Conservation (phyloP, 495 filamentous ascomycete genomes). For the Penicillium coffeae region DNA sequence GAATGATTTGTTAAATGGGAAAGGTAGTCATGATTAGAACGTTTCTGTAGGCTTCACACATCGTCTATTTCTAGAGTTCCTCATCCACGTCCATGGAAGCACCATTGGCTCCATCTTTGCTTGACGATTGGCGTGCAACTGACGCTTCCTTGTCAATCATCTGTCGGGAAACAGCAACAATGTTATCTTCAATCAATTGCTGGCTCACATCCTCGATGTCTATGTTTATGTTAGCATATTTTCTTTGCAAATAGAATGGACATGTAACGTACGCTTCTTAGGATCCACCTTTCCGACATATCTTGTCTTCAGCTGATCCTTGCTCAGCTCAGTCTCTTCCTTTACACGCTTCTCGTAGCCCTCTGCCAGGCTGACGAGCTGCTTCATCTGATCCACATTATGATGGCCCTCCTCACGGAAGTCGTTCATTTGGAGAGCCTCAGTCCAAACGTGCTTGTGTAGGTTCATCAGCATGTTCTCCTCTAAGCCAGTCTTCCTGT, state of each 20-base stretch:
- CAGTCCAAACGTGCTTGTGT: slow-evolving; percentile 99
- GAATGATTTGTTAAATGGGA: neutral
- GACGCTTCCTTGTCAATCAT: slow-evolving; percentile 99
- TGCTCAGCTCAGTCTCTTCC: slow-evolving; percentile 94
- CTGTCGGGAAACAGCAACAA: slow-evolving; percentile 89
- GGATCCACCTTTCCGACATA: slow-evolving; percentile 98
- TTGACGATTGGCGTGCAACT: slow-evolving; percentile 48
- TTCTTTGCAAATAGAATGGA: neutral
- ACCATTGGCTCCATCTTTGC: slow-evolving; percentile 54
- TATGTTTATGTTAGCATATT: slow-evolving; percentile 30
- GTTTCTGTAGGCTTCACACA: slow-evolving; percentile 17
- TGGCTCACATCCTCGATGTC: slow-evolving; percentile 94
- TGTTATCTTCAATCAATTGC: slow-evolving; percentile 96
- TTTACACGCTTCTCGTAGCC: slow-evolving; percentile 98
- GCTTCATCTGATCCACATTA: slow-evolving; percentile 82
- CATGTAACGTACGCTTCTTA: slow-evolving; percentile 74
- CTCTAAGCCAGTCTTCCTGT: slow-evolving; percentile 94
- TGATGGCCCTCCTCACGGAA: slow-evolving; percentile 78
- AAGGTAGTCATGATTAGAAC: slow-evolving; percentile 22
- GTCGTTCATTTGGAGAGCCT: slow-evolving; percentile 94
- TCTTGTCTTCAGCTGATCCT: slow-evolving; percentile 97
- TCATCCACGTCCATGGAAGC: slow-evolving; percentile 57
- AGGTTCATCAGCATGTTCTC: slow-evolving; percentile 99
- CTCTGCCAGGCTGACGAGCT: slow-evolving; percentile 83
- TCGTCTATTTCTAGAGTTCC: slow-evolving; percentile 44